Evolutionary conservation across 2,329 filamentous ascomycete species (phyloP).

Genomic region (Meredithiella fracta): DNA sequence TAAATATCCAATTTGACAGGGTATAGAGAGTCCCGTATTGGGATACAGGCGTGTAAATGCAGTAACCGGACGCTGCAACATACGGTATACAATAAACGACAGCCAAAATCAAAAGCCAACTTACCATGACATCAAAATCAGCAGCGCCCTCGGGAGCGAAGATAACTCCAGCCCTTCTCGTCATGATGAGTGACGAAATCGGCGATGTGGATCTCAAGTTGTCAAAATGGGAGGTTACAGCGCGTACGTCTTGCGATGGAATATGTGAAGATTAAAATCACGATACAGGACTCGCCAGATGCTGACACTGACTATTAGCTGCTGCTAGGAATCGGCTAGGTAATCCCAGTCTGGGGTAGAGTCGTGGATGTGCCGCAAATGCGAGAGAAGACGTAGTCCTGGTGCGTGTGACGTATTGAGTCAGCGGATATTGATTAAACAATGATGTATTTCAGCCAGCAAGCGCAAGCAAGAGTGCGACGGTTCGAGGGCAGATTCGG

Average conservation of each 20-base stretch:
- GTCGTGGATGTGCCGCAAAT: background rate
- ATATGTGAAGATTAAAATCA: background rate
- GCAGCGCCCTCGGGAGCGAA: constrained; percentile 6
- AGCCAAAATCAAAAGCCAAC: background rate
- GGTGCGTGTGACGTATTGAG: background rate
- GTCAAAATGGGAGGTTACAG: constrained; percentile 4
- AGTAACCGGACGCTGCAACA: background rate
- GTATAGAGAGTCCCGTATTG: background rate
- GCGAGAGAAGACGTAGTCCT: background rate
- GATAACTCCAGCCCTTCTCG: constrained; percentile 9
- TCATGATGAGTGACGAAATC: constrained; percentile 3
- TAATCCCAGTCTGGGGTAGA: background rate
- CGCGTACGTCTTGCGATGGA: background rate
- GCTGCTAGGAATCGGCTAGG: background rate
- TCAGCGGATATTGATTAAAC: too few relatives aligned
- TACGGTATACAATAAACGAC: too few relatives aligned
- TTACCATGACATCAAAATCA: constrained; percentile 11
- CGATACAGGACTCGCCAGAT: too few relatives aligned
- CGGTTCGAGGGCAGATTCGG: too few relatives aligned
- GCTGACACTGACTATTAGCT: too few relatives aligned
- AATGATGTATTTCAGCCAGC: too few relatives aligned
- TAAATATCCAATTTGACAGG: background rate
- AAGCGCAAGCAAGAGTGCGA: too few relatives aligned
- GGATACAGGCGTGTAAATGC: background rate
- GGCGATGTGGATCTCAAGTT: background rate